Percentiles rank a stretch among this genome's conserved stretches.
phyloP scores from a whole-genome alignment of 345 rosid genomes.

The Anastatica hierochuntica region DNA sequence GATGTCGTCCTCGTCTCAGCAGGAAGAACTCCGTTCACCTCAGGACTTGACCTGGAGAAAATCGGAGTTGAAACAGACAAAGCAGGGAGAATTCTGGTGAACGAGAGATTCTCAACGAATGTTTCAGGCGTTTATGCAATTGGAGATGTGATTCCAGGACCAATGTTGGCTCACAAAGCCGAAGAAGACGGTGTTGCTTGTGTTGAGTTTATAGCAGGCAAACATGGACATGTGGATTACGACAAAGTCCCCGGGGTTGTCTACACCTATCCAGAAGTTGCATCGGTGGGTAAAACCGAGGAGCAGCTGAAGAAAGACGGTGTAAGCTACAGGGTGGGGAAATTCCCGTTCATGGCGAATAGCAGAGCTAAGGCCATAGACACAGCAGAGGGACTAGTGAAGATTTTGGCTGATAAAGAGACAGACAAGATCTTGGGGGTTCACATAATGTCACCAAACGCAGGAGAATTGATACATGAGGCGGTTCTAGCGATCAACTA shows the following conservation, averaged over 20 bases:
- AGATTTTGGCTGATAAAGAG: conserved; percentile 94
- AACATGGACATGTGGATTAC: conserved; percentile 92
- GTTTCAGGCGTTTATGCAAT: conserved; percentile 83
- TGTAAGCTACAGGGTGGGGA: conserved; percentile 68
- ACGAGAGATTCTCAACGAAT: conserved; percentile 70
- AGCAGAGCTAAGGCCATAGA: conserved; percentile 99
- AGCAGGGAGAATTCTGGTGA: conserved; percentile 66
- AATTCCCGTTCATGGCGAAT: conserved; percentile 95
- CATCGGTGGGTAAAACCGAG: conserved; percentile 94
- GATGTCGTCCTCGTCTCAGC: conserved; percentile 98
- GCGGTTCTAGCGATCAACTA: conserved; percentile 81
- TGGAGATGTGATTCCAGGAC: conserved; percentile 98
- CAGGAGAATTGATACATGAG: conserved; percentile 97
- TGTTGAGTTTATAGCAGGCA: conserved; percentile 94
- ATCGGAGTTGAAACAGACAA: conserved; percentile 92
- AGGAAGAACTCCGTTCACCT: conserved; percentile 81
- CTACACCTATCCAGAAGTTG: conserved; percentile 97
- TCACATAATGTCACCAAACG: conserved; percentile 91
- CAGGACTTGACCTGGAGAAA: conserved; percentile 87
- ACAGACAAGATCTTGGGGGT: conserved; percentile 91
- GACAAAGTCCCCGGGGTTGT: conserved; percentile 98
- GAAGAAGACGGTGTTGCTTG: conserved; percentile 99
- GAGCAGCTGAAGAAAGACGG: conserved; percentile 90
- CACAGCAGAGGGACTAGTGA: conserved; percentile 78
- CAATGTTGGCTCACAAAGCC: conserved; percentile 98